Evolutionary conservation across 805 yeast species (phyloP).

Genomic region (Candida coleopterorum): DNA sequence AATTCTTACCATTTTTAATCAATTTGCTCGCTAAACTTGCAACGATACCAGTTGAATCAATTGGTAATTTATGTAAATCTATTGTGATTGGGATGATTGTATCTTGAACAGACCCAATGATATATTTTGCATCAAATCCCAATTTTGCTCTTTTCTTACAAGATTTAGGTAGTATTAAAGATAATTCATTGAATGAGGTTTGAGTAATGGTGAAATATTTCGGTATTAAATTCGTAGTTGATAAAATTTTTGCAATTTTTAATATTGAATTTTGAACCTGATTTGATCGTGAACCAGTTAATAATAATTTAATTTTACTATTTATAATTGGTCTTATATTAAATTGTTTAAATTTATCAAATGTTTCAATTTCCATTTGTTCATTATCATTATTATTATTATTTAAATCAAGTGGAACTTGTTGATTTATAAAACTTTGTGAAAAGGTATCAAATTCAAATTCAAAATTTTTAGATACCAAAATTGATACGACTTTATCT

Average conservation of each 20-base stretch:
- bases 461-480: constrained; percentile 39
- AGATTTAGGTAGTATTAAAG: constrained; percentile 43
- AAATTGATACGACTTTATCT: constrained; percentile 40
- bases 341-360: constrained; percentile 29
- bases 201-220: constrained; percentile 49
- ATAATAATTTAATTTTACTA: constrained; percentile 34
- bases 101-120: constrained; percentile 57
- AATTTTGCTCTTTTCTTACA: constrained; percentile 27
- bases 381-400: not conserved
- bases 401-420: not conserved
- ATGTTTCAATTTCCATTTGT: constrained; percentile 29
- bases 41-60: constrained; percentile 61
- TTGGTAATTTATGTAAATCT: constrained; percentile 49
- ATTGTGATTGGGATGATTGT: constrained; percentile 52
- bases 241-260: constrained; percentile 37
- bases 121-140: constrained; percentile 36
- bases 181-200: constrained; percentile 47
- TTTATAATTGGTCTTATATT: constrained; percentile 44
- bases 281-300: constrained; percentile 57
- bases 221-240: constrained; percentile 24
- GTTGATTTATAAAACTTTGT: too few species aligned
- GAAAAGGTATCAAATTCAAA: constrained; percentile 14
- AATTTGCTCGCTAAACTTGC: constrained; percentile 57
- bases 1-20: constrained; percentile 24
- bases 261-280: constrained; percentile 38